Evolutionary conservation across 225 moss, liverwort and hornwort species (phyloP).

Genomic region (Pleurozium schreberi): DNA sequence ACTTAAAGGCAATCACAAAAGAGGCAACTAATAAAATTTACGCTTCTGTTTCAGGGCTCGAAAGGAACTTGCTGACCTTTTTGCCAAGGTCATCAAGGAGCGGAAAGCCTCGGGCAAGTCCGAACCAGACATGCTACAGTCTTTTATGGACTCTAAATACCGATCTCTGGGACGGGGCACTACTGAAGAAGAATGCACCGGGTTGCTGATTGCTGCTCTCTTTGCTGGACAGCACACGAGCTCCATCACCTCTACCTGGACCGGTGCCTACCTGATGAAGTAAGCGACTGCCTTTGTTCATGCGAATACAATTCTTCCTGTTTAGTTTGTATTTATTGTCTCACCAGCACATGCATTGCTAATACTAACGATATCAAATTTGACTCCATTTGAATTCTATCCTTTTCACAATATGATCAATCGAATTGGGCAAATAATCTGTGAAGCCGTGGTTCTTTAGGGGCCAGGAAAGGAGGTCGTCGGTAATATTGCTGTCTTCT

Average conservation of each 20-base stretch:
- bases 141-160: conserved; percentile 94
- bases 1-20: too few species aligned
- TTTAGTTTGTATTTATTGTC: background rate
- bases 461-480: background rate
- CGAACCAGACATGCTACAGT: conserved; percentile 88
- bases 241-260: conserved; percentile 96
- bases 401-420: background rate
- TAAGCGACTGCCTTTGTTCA: conserved; percentile 10
- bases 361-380: background rate
- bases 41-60: conserved; percentile 40
- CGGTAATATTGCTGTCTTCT: background rate
- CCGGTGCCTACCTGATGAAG: conserved; percentile 80
- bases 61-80: conserved; percentile 72
- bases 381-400: background rate
- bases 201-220: conserved; percentile 89
- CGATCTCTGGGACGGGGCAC: conserved; percentile 67
- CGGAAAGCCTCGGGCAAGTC: conserved; percentile 66
- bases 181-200: conserved; percentile 80
- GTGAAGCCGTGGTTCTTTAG: background rate
- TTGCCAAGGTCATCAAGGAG: conserved; percentile 50
- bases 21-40: background rate
- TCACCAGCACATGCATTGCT: background rate
- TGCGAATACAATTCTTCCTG: background rate
- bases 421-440: background rate
- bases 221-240: conserved; percentile 99